A percentile compares a stretch with the other conserved stretches of the same genome.
Evolutionary conservation across 345 rosid species (phyloP).

Genomic region (Melaleuca alternifolia): DNA sequence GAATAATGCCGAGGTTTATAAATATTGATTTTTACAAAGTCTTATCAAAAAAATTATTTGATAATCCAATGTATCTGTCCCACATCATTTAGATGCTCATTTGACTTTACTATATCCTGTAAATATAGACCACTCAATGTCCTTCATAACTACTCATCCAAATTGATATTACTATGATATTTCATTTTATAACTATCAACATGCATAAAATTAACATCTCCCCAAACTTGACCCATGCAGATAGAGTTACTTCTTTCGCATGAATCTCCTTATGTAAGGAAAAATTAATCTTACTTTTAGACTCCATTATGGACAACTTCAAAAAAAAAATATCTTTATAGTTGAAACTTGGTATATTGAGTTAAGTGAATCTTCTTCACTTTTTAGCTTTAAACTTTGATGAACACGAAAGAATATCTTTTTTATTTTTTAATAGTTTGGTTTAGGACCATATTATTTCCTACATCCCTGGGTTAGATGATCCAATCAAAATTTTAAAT

Average conservation of each 20-base stretch:
- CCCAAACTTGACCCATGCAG: too few relatives aligned
- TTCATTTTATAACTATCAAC: too few relatives aligned
- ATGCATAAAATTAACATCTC: too few relatives aligned
- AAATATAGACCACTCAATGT: too few relatives aligned
- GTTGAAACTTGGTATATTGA: not conserved
- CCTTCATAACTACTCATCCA: too few relatives aligned
- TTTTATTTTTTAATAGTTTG: too few relatives aligned
- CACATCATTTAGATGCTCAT: not conserved
- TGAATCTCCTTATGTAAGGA: too few relatives aligned
- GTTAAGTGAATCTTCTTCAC: not conserved
- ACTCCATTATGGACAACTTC: not conserved
- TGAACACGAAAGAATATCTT: not conserved
- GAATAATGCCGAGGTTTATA: not conserved
- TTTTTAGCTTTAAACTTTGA: not conserved
- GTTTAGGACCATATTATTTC: not conserved
- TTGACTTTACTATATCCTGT: too few relatives aligned
- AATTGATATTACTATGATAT: too few relatives aligned
- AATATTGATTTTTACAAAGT: not conserved
- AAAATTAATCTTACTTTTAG: not conserved
- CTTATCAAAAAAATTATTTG: too few relatives aligned
- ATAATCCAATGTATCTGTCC: not conserved
- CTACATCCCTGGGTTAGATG: not conserved
- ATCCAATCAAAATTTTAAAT: not conserved
- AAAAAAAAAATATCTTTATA: too few relatives aligned
- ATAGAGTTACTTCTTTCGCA: too few relatives aligned